Base-by-base conservation (phyloP, 768 basidiomycete species). In the Rhodosporidiobolus odoratus region DNA sequence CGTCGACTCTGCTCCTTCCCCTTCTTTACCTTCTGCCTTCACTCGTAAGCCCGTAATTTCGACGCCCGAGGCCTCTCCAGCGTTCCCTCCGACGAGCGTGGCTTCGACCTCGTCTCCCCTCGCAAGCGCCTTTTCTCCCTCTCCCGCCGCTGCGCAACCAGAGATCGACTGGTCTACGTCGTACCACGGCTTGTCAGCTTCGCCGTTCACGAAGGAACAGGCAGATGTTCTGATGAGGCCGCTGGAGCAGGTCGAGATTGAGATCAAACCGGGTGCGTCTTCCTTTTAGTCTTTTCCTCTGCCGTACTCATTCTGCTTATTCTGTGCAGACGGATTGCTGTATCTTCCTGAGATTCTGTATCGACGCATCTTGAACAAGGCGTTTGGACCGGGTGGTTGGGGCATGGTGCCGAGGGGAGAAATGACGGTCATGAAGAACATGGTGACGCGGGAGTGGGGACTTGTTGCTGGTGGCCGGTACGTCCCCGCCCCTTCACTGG, bases 271-370 rank as follows among this genome's bases (percentile, higher is more conserved):
- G 65, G 94, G 93, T 89, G 56, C 60, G 86, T 81, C 21, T 23
- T 15, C 16, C 13, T 3, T 7, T 27, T 0, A 13, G 25, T 23
- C 10, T 57, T 13, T 30, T 16, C 37, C 15, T 25, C 4, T 4
- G 12, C 7, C 2, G 34, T 38, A 30, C 58, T 52, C 17, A 30
- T 50, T 43, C 45, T 4, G 5, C 6, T 35, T 25, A 3, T n/a
- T 43, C 16, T 10, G 13, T 66, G 15, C 72, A 95, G 95, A 97
- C 75, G 95, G 95, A 8, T 83, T 98, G 50, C 81, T 96, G 17
- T 98, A 97, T 80, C 86, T 98, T 12, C 95, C 95, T 27, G 95
- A 97, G 80, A 98, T 97, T 77, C 95, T 96, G 78, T 98, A 97
- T 77, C 85, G 95, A 25, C 86, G 95, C 32, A 87, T 91, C 41